Base-by-base conservation (phyloP, 192 early-diverging fungal genomes). In the Spizellomyces punctatus region DNA sequence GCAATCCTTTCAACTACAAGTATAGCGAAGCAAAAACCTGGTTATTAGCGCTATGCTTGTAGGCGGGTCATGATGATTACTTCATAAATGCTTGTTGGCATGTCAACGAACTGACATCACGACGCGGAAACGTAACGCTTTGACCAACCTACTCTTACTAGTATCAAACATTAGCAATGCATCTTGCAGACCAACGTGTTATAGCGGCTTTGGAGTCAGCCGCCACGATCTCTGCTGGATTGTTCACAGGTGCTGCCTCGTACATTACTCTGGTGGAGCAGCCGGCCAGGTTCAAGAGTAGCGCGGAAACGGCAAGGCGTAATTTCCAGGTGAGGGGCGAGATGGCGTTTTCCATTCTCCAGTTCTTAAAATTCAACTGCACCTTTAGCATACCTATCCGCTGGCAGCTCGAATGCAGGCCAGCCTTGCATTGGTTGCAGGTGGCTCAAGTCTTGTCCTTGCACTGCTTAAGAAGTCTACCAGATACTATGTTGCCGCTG, bases 221-320 rank as follows among this genome's bases (percentile, higher is more conserved):
- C 14, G 64, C 64, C 41, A 50, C 52, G 17, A 19, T 50, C 12
- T 46, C 64, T 22, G 46, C 67, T 10, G 67, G 67, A 1, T 56
- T 68, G 52, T 68, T 68, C 42, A 46, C 67, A 27, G 67, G 67
- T 17, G 67, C 54, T 8, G 67, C 67, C 6, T 56, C 57, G 41
- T 68, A 68, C 67, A 58, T 68, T 43, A 16, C 67, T 14, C 1
- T 45, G 21, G 67, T 58, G 42, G 67, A 68, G 42, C 54, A 58
- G 54, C 67, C 67, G 10, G 49, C 67, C 8, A 50, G 67, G 7
- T 22, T 43, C 14, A 6, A 19, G 7, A 6, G n/a, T 19, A 7
- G 54, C 10, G 67, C 67, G 12, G 67, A 68, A 56, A 1, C 54
- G 6, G 5, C 67, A 6, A 21, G 21, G 12, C 54, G 67, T 17